A percentile compares a stretch with the other conserved stretches of the same genome.
These are phyloP conservation scores for Aquilaria yunnanensis DNA, from an alignment of 345 rosid species.

Conservation along the genomic window DNA sequence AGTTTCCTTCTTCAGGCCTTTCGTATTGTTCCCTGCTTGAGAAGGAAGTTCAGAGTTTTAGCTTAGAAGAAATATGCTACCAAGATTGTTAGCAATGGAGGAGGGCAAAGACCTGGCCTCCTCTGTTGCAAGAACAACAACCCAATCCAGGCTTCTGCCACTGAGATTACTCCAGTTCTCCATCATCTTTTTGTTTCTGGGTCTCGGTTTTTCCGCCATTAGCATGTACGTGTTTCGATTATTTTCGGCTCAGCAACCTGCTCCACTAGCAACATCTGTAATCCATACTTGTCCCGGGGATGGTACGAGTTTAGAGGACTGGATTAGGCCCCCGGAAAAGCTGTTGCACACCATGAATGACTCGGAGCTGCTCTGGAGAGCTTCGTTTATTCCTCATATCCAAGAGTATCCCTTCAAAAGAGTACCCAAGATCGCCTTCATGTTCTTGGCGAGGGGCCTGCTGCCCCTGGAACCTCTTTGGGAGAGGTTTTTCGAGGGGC, in stretches of 20 bases:
- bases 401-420: conserved; percentile 35
- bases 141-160: too few relatives aligned
- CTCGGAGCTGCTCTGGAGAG: conserved; percentile 42
- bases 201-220: conserved; percentile 23
- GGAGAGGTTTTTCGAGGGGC: too few relatives aligned
- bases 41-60: too few relatives aligned
- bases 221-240: conserved; percentile 23
- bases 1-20: too few relatives aligned
- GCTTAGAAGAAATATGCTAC: too few relatives aligned
- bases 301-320: conserved; percentile 8
- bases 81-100: too few relatives aligned
- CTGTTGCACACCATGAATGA: conserved; percentile 30
- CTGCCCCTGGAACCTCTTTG: conserved; percentile 29
- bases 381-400: conserved; percentile 29
- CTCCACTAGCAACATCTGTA: conserved; percentile 1
- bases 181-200: conserved; percentile 23
- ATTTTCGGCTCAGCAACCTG: conserved; percentile 18
- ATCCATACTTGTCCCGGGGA: conserved; percentile 18
- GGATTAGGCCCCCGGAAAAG: conserved; percentile 16
- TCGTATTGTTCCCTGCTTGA: too few relatives aligned
- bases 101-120: too few relatives aligned
- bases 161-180: conserved; percentile 13
- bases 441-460: conserved; percentile 45
- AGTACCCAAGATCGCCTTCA: conserved; percentile 41
- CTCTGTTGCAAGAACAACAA: too few relatives aligned